These are phyloP conservation scores for Astrothelium subdiscretum DNA, from an alignment of 495 filamentous ascomycete genomes.

Conservation along the genomic window DNA sequence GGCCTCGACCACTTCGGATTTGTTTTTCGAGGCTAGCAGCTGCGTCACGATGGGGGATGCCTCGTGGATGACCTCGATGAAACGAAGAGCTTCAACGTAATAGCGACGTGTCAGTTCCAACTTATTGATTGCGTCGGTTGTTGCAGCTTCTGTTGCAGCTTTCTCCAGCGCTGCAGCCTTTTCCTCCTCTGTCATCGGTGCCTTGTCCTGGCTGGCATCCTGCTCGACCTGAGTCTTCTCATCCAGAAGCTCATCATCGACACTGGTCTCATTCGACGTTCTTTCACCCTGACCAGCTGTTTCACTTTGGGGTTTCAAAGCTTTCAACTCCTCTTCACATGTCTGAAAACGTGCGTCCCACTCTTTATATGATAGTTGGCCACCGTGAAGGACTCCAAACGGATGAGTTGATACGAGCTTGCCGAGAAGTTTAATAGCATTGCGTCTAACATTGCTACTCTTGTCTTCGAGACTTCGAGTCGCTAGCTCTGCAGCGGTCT, in stretches of 20 bases:
- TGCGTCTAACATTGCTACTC: slow-evolving; percentile 91
- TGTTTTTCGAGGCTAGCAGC: slow-evolving; percentile 84
- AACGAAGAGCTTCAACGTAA: slow-evolving; percentile 81
- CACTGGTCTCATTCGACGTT: slow-evolving; percentile 41
- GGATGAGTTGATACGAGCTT: slow-evolving; percentile 86
- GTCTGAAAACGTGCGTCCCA: slow-evolving; percentile 70
- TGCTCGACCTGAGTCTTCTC: slow-evolving; percentile 75
- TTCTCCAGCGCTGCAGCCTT: slow-evolving; percentile 49
- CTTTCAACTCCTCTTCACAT: slow-evolving; percentile 69
- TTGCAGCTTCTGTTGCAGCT: slow-evolving; percentile 59
- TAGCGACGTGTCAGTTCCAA: slow-evolving; percentile 81
- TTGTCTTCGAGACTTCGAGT: slow-evolving; percentile 88
- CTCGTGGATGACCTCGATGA: slow-evolving; percentile 85
- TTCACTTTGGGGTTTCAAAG: slow-evolving; percentile 65
- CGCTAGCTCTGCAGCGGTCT: slow-evolving; percentile 74
- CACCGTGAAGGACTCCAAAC: slow-evolving; percentile 84
- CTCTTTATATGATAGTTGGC: slow-evolving; percentile 68
- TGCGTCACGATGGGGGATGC: slow-evolving; percentile 70
- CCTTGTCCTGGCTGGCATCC: slow-evolving; percentile 49
- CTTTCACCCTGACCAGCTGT: slow-evolving; percentile 64
- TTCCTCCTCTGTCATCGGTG: slow-evolving; percentile 47
- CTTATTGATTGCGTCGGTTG: slow-evolving; percentile 69
- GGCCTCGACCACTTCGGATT: slow-evolving; percentile 94
- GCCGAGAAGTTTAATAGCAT: slow-evolving; percentile 85
- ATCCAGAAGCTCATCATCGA: slow-evolving; percentile 71